Evolutionary conservation across 768 basidiomycete genomes (phyloP).

Genomic region (Chiua virens): DNA sequence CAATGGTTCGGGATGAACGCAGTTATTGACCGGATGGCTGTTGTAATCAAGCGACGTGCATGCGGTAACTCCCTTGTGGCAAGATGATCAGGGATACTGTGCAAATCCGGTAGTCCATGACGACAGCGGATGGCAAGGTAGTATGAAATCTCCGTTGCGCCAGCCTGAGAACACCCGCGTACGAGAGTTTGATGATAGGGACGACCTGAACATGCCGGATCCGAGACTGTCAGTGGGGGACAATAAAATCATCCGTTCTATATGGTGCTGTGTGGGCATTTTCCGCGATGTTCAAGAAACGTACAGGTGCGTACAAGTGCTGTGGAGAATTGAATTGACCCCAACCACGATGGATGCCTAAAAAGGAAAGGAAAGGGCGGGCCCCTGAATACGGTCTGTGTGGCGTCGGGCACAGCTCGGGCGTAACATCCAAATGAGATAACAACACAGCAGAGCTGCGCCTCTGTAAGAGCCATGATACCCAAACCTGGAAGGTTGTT

Average conservation of each 20-base stretch:
- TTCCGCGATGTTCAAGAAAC: not conserved
- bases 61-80: not conserved
- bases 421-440: constrained; percentile 3
- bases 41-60: not conserved
- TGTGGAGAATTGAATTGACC: not conserved
- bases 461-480: not conserved
- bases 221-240: not conserved
- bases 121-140: constrained; percentile 6
- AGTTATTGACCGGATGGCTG: constrained; percentile 7
- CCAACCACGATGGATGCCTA: constrained; percentile 10
- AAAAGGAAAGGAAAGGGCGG: constrained; percentile 8
- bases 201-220: not conserved
- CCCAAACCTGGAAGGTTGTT: too few species aligned
- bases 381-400: not conserved
- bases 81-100: not conserved
- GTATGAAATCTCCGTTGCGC: constrained; percentile 4
- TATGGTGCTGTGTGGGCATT: not conserved
- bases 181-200: not conserved
- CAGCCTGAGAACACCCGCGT: not conserved
- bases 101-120: constrained; percentile 1
- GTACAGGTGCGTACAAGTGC: not conserved
- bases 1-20: not conserved
- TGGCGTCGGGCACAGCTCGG: constrained; percentile 13
- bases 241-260: not conserved
- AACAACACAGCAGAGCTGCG: constrained; percentile 17